Conservation (phyloP, 2,329 filamentous ascomycete species). For the Aspergillus fijiensis region DNA sequence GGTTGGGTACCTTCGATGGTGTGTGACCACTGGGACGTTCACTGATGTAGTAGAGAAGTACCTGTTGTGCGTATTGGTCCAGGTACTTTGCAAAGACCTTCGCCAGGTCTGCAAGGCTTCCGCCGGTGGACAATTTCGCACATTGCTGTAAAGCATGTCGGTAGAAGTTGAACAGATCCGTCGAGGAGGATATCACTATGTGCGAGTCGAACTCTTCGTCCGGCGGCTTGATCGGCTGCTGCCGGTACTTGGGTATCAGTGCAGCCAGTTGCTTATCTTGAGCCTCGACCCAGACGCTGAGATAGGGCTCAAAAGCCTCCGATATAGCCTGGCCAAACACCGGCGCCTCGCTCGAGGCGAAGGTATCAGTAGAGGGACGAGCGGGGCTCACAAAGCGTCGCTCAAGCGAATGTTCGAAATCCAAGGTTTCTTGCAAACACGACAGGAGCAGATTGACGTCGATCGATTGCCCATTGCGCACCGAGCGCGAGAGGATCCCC, state of each 20-base stretch:
- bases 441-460: slow-evolving; percentile 87
- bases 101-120: slow-evolving; percentile 78
- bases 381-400: slow-evolving; percentile 71
- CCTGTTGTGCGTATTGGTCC: slow-evolving; percentile 92
- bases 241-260: slow-evolving; percentile 84
- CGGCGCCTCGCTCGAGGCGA: slow-evolving; percentile 73
- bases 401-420: slow-evolving; percentile 93
- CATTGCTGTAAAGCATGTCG: slow-evolving; percentile 90
- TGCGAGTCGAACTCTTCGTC: slow-evolving; percentile 93
- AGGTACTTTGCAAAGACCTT: slow-evolving; percentile 87
- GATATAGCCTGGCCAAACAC: slow-evolving; percentile 90
- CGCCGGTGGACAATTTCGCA: slow-evolving; percentile 91
- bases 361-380: slow-evolving; percentile 82
- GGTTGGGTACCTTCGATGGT: slow-evolving; percentile 49
- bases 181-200: slow-evolving; percentile 87
- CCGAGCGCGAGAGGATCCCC: slow-evolving; percentile 82
- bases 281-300: slow-evolving; percentile 95
- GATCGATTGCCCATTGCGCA: slow-evolving; percentile 75
- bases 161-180: slow-evolving; percentile 97
- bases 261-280: slow-evolving; percentile 83
- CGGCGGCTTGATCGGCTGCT: slow-evolving; percentile 71
- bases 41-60: slow-evolving; percentile 71
- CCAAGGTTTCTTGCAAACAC: slow-evolving; percentile 90
- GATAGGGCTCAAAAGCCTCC: slow-evolving; percentile 93
- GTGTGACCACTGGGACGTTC: slow-evolving; percentile 58